Evolutionary conservation across 1,139 yeast genomes (phyloP), one percentile per base, ranked within the genome.

Genomic region (Taphrina pruni): DNA sequence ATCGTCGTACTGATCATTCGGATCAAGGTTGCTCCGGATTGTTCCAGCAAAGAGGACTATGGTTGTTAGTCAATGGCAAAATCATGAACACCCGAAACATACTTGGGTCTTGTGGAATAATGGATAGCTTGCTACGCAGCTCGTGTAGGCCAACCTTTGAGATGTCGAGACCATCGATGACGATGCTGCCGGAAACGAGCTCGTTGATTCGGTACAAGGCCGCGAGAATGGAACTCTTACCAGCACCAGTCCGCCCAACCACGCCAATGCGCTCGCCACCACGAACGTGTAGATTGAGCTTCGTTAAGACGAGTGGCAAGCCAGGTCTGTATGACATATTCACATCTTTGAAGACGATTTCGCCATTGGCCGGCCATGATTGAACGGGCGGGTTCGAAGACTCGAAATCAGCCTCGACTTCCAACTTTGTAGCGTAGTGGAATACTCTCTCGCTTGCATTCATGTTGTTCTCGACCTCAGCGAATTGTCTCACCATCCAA

Each of bases 171-270:
- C 84, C 89, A 76, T 88, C 93, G 74, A 88, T 86, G 1, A 75
- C 70, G 64, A 88, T 82, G 36, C 73, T 73, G 8, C 93, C 93
- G 1, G 76, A 72, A n/a, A 79, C 75, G 52, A 87, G 77, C 74
- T 88, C 92, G 12, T 83, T 79, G 55, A 88, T 78, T 69, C 94
- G 81, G 77, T 85, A 88, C 69, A 88, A 78, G 0, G 90, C 88
- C 38, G 85, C 82, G 83, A 87, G 86, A 56, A 88, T 86, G 1
- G 90, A 85, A 26, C 88, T 84, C 77, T 88, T 88, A 58, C 93
- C 93, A 9, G 93, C 92, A 70, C 94, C 94, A 0, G 93, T 88
- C 74, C 93, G 84, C 35, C 94, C 94, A 78, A 90, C 87, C 70
- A 88, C 86, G 60, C 93, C 93, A 71, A 88, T 82, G 75, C 87